Conservation (phyloP, 2,329 filamentous ascomycete species). For the Madurella mycetomatis region DNA sequence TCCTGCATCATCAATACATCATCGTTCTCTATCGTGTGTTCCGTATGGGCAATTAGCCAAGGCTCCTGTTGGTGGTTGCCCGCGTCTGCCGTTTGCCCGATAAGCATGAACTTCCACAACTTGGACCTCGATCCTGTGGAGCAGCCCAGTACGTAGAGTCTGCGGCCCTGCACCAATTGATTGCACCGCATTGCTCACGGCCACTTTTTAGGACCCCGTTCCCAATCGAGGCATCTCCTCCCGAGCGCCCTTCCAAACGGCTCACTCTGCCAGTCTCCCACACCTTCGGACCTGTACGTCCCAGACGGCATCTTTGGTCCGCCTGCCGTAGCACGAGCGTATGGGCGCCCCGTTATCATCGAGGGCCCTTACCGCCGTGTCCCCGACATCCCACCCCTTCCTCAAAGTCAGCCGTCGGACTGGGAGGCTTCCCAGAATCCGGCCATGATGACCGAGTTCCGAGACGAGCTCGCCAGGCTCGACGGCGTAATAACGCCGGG, state of each 20-base stretch:
- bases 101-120: conserved; percentile 38
- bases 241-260: conserved; percentile 5
- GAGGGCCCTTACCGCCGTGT: conserved; percentile 23
- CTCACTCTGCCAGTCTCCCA: conserved; percentile 21
- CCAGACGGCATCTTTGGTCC: conserved; percentile 38
- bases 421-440: conserved; percentile 21
- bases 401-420: conserved; percentile 11
- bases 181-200: conserved; percentile 17
- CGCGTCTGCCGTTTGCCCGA: conserved; percentile 11
- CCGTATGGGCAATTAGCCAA: conserved; percentile 34
- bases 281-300: conserved; percentile 40
- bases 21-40: conserved; percentile 18
- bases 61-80: conserved; percentile 32
- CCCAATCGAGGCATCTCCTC: conserved; percentile 6
- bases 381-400: conserved; percentile 19
- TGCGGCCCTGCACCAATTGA: no score
- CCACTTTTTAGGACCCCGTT: conserved; percentile 18
- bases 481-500: conserved; percentile 63
- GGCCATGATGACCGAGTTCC: conserved; percentile 35
- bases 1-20: conserved; percentile 29
- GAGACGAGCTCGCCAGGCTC: conserved; percentile 48
- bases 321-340: conserved; percentile 27
- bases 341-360: conserved; percentile 24
- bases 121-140: conserved; percentile 36
- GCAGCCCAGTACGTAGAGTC: conserved; percentile 20